A percentile compares a stretch with the other conserved stretches of the same genome.
phyloP scores from a whole-genome alignment of 139 green algal species.

The Chlamydomonas sp. region DNA sequence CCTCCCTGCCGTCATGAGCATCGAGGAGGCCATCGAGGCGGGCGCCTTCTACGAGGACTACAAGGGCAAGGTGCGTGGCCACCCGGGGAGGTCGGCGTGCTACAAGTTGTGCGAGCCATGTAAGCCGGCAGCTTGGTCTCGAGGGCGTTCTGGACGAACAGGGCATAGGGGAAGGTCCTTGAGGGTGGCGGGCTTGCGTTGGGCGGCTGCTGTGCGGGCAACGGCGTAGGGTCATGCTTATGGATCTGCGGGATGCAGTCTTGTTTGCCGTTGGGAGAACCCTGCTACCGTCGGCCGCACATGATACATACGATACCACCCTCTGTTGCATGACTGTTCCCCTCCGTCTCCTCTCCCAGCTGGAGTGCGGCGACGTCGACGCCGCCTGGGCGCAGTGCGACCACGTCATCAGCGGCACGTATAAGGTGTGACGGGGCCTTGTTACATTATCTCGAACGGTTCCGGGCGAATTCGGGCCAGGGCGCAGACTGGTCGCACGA shows the following conservation, averaged over 20 bases:
- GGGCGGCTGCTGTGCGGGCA: too few relatives aligned
- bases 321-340: not conserved
- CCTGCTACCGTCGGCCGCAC: too few relatives aligned
- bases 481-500: too few relatives aligned
- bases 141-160: too few relatives aligned
- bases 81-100: not conserved
- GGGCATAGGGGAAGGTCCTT: too few relatives aligned
- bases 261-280: too few relatives aligned
- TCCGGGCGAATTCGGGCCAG: not conserved
- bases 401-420: constrained; percentile 56
- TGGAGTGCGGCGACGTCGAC: constrained; percentile 83
- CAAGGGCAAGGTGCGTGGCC: constrained; percentile 21
- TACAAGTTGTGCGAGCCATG: not conserved
- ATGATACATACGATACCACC: too few relatives aligned
- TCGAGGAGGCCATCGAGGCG: constrained; percentile 87
- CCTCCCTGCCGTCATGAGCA: constrained; percentile 85
- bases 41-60: constrained; percentile 65
- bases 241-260: too few relatives aligned
- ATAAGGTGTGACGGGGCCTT: constrained; percentile 48
- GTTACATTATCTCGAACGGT: too few relatives aligned
- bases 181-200: too few relatives aligned
- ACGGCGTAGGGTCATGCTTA: too few relatives aligned
- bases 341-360: not conserved
- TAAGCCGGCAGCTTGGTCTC: too few relatives aligned
- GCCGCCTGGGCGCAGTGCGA: constrained; percentile 64